Base-by-base conservation (phyloP, 768 basidiomycete genomes). In the Boletus vinaceobasis region DNA sequence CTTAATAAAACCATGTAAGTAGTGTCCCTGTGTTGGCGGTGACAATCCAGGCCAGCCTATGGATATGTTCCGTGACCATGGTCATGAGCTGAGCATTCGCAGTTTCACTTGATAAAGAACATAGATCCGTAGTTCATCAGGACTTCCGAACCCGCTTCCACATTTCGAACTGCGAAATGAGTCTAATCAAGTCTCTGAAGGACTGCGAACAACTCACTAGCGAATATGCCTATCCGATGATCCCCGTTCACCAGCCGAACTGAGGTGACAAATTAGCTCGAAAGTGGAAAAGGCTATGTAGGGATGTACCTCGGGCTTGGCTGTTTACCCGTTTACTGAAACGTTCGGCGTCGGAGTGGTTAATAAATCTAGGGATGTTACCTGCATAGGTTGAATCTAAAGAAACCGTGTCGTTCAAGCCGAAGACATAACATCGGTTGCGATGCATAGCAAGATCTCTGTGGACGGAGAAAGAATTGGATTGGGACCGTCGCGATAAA, bases 341-440 rank as follows among this genome's bases (percentile, higher is more conserved):
- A n/a, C 38, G 4, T 71, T 65, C 17, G 43, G 58, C 47, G 55
- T 54, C 45, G 43, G 60, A 21, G 73, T 90, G 88, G 60, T 91
- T 87, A 50, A 90, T 81, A 60, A 83, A 89, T 14, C 87, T 75
- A n/a, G 86, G 74, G 38, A 76, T 73, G 53, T 89, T 89, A 5
- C 86, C 87, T 1, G 72, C 77, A 35, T 71, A 74, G 17, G 77
- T 67, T 31, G 80, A 73, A 63, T 90, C 88, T n/a, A 88, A 61
- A 8, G 76, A 71, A 29, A 77, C 60, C 0, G 67, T 65, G 0
- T 64, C 40, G 58, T 85, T 80, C 47, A 90, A 64, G 19, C 72
- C 72, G 55, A 87, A 90, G 9, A 83, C 74, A 57, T 91, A 91
- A 55, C 78, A 84, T 38, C 86, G 78, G 5, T 73, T 65, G 36